Evolutionary conservation across 805 yeast genomes (phyloP).

Genomic region (Maudiozyma bulderi): DNA sequence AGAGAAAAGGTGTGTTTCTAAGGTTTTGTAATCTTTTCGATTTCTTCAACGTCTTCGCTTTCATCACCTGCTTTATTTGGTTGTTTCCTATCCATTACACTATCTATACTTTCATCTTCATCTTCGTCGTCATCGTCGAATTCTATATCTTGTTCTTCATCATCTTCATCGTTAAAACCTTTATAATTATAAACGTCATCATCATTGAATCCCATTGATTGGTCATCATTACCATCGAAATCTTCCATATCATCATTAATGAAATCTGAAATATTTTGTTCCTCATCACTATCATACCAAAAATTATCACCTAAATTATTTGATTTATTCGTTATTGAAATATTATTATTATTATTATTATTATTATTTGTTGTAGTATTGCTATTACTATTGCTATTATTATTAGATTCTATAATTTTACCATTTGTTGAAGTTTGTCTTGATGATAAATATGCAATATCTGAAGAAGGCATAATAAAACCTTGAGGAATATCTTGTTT

Average conservation of each 20-base stretch:
- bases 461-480: slow-evolving; percentile 68
- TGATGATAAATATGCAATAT: slow-evolving; percentile 37
- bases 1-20: neutral
- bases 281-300: slow-evolving; percentile 68
- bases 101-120: slow-evolving; percentile 28
- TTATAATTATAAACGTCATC: slow-evolving; percentile 42
- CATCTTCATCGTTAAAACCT: slow-evolving; percentile 29
- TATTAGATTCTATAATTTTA: neutral
- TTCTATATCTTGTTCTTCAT: slow-evolving; percentile 32
- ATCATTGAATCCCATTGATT: slow-evolving; percentile 15
- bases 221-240: slow-evolving; percentile 23
- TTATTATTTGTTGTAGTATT: slow-evolving; percentile 2
- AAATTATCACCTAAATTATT: slow-evolving; percentile 48
- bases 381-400: slow-evolving; percentile 1
- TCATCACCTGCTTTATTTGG: slow-evolving; percentile 27
- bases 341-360: slow-evolving; percentile 1
- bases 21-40: slow-evolving; percentile 11
- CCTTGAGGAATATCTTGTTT: slow-evolving; percentile 81
- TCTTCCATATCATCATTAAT: slow-evolving; percentile 3
- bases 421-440: neutral
- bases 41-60: slow-evolving; percentile 26
- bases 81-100: slow-evolving; percentile 29
- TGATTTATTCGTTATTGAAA: neutral
- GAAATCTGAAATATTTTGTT: slow-evolving; percentile 45
- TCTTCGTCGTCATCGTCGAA: slow-evolving; percentile 16